Evolutionary conservation across 352 stramenopile genomes (phyloP), one percentile per base, ranked within the genome.

Genomic region (Phytophthora pistaciae): DNA sequence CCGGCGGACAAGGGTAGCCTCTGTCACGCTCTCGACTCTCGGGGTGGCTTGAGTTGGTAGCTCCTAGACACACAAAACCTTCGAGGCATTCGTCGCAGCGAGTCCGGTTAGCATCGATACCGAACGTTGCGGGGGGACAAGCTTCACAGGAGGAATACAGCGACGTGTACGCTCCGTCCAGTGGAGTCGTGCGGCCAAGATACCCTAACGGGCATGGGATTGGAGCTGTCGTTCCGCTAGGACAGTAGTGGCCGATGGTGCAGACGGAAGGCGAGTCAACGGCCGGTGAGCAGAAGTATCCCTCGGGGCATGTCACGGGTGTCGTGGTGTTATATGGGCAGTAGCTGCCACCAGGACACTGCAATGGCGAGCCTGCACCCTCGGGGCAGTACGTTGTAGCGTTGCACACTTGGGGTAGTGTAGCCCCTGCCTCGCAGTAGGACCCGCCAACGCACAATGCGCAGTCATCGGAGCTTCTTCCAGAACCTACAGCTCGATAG

Each of bases 61-160:
- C 87, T 14, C 84, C 85, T 5, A 97, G 69, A 71, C 92, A 98
- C 7, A 98, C 88, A 66, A 89, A 98, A 3, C 94, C 93, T 70
- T 90, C 79, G 1, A 84, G 60, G 66, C 94, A 97, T 5, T 68
- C 50, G 0, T 83, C 78, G 54, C 94, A 98, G 18, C 59, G 74
- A 3, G 85, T 84, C 50, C 93, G 91, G 58, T 94, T 87, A 5
- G 86, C 76, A 46, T 98, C 92, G 11, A 89, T 77, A 20, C 92
- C 92, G 57, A 92, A 95, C 0, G 72, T 97, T 21, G 94, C 92
- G 13, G 78, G 61, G 27, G 90, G 86, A 71, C 93, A 98, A 7
- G 74, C 36, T 55, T 95, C 80, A 55, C 93, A 98, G 0, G 89
- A 81, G 5, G 87, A 81, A 21, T 58, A 56, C 0, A 94, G 55